Conservation (phyloP, 2,329 filamentous ascomycete genomes). For the Trichoderma sp. region DNA sequence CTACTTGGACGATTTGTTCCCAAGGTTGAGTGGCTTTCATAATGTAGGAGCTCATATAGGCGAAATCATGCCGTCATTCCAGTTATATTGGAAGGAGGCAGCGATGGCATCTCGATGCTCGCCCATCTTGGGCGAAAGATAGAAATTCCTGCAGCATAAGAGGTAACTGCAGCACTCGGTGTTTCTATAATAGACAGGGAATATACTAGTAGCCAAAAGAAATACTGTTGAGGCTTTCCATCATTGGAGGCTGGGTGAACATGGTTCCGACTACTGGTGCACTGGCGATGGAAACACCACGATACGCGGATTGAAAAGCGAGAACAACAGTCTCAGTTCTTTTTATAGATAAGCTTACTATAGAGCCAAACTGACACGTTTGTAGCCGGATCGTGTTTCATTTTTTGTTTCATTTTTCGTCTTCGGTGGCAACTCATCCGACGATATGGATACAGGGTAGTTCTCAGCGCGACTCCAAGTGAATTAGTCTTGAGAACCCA, state of each 20-base stretch:
- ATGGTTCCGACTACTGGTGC: background rate
- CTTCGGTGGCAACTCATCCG: background rate
- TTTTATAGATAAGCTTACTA: background rate
- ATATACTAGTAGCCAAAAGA: background rate
- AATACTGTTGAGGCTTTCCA: background rate
- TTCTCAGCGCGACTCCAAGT: background rate
- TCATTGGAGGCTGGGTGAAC: background rate
- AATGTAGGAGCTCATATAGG: background rate
- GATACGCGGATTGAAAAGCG: background rate
- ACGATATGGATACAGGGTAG: background rate
- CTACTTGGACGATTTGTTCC: background rate
- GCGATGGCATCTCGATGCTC: background rate
- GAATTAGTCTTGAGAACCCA: background rate
- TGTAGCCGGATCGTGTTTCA: background rate
- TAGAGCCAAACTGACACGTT: background rate
- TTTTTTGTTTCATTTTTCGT: background rate
- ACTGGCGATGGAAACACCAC: background rate
- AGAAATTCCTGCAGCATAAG: background rate
- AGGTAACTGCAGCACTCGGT: background rate
- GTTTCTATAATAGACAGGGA: background rate
- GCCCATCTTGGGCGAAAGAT: fast-evolving
- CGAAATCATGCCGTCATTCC: no score
- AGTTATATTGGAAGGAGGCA: background rate
- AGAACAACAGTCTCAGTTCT: background rate
- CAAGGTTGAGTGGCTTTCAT: background rate